Base-by-base conservation (phyloP, 495 filamentous ascomycete species). In the Penicillium herquei region DNA sequence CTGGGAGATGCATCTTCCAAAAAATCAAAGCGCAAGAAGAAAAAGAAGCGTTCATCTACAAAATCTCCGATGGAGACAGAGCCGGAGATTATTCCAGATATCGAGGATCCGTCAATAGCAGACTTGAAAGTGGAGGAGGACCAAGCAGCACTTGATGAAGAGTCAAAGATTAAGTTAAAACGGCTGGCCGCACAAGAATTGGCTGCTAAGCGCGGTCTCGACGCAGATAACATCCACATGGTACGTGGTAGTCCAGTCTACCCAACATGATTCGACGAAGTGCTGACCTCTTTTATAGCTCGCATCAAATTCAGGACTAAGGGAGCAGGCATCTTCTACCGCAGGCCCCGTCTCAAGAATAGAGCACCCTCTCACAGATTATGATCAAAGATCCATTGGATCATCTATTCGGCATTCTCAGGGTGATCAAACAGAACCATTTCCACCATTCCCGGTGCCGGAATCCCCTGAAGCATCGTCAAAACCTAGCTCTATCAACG, bases 71-170 rank as follows among this genome's bases (percentile, higher is more conserved):
- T 56, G 17, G 58, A 47, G 14, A 56, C 65, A 13, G 58, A 62
- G 52, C 53, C 55, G 32, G 65, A 70, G 6, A 17, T 70, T 41
- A 45, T 62, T 31, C 67, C 67, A 7, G 63, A 66, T 21, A 41
- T 63, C 14, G 64, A 70, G 1, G 54, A 61, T 0, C 79, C 84
- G 4, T 87, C 89, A 3, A 75, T 96, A 21, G 80, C 80, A 11
- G 88, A 94, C 58, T 63, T 96, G 21, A 84, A 87, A 60, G 76
- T 79, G 44, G 91, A 97, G 68, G 92, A 98, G 57, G 83, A 89
- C 40, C 79, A 74, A 18, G 72, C 84, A 0, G 81, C 79, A 56
- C 66, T 72, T 37, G 80, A 91, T 67, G 91, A 97, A 63, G 85
- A 92, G 56, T 76, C 78, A 18, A 81, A 86, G 45, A 74, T 96